Conservation (phyloP, 1,284 basidiomycete genomes). For the Tetrapyrgos nigripes region DNA sequence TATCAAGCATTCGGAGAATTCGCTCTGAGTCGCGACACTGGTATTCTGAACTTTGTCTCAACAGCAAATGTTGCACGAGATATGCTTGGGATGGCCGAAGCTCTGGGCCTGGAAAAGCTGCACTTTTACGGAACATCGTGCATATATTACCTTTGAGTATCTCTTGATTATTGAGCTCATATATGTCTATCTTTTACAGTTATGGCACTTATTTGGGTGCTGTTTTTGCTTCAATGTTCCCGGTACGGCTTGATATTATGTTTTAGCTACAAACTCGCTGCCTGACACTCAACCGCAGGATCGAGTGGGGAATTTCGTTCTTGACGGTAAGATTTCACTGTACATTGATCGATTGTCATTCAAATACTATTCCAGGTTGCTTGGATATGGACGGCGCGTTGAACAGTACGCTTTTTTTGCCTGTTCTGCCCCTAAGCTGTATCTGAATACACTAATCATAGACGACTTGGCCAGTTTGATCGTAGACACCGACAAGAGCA, state of each 20-base stretch:
- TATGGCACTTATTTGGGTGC: slow-evolving; percentile 54
- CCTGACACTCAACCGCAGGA: slow-evolving; percentile 37
- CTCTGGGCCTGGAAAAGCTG: slow-evolving; percentile 51
- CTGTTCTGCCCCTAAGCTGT: not conserved
- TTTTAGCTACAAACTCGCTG: not conserved
- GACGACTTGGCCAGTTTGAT: slow-evolving; percentile 31
- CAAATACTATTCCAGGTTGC: slow-evolving; percentile 31
- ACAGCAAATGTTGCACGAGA: slow-evolving; percentile 54
- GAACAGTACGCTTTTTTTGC: slow-evolving; percentile 21
- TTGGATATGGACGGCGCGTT: slow-evolving; percentile 44
- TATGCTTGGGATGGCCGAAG: slow-evolving; percentile 53
- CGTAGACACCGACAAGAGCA: slow-evolving; percentile 31
- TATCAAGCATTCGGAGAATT: slow-evolving; percentile 35
- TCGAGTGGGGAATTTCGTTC: slow-evolving; percentile 43
- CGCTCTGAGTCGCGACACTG: slow-evolving; percentile 36
- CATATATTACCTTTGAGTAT: slow-evolving; percentile 16
- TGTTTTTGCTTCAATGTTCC: slow-evolving; percentile 54
- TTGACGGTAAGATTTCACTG: slow-evolving; percentile 34
- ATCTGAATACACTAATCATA: slow-evolving; percentile 11
- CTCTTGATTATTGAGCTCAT: not conserved
- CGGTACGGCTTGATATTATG: slow-evolving; percentile 35
- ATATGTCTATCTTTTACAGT: slow-evolving; percentile 24
- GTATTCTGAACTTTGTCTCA: slow-evolving; percentile 43
- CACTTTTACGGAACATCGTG: slow-evolving; percentile 61
- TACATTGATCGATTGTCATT: not conserved